phyloP scores from a whole-genome alignment of 805 yeast genomes.

The Danielia oregonensis region DNA sequence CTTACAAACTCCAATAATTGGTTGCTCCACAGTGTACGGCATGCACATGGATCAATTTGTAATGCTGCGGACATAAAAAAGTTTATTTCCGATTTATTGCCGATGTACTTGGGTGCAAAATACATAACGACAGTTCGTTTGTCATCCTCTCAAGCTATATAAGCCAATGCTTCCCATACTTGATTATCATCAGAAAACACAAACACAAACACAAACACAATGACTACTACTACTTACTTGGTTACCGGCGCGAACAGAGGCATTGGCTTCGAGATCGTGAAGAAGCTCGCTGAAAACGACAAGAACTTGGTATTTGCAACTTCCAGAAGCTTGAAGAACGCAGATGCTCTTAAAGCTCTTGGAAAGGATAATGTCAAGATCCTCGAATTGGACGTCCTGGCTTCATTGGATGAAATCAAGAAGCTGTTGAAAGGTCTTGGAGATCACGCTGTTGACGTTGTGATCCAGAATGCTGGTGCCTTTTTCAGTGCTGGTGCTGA shows the following conservation, averaged over 20 bases:
- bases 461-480: conserved; percentile 24
- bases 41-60: too few relatives aligned
- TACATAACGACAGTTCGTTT: too few relatives aligned
- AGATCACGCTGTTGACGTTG: conserved; percentile 18
- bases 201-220: too few relatives aligned
- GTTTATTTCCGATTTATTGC: too few relatives aligned
- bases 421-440: conserved; percentile 2
- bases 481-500: too few relatives aligned
- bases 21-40: too few relatives aligned
- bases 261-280: conserved; percentile 33
- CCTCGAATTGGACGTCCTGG: neutral
- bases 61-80: too few relatives aligned
- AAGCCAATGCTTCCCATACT: too few relatives aligned
- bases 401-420: neutral
- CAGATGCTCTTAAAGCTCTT: conserved; percentile 5
- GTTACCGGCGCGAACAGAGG: conserved; percentile 45
- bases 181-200: too few relatives aligned
- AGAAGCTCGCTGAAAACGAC: conserved; percentile 18
- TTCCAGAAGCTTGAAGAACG: conserved; percentile 7
- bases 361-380: neutral
- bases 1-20: too few relatives aligned
- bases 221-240: conserved; percentile 14
- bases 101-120: too few relatives aligned
- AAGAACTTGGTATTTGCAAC: conserved; percentile 22
- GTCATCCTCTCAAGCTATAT: too few relatives aligned